Evolutionary conservation across 345 rosid species (phyloP).

Genomic region (Viola odorata): DNA sequence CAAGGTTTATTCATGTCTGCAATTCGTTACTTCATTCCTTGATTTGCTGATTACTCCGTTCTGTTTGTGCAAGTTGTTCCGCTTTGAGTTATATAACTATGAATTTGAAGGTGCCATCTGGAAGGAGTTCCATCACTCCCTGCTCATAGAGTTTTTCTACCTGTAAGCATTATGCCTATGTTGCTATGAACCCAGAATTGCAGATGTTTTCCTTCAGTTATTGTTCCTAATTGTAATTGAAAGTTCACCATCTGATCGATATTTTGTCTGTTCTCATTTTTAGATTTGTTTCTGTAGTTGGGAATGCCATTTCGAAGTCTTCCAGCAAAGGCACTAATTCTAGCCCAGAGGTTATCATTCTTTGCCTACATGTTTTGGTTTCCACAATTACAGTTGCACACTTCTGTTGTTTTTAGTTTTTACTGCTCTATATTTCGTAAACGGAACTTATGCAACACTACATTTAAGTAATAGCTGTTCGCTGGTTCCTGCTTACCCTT

Average conservation of each 20-base stretch:
- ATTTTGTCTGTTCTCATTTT: background rate
- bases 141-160: conserved; percentile 58
- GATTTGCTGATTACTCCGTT: conserved; percentile 11
- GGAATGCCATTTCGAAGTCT: conserved; percentile 67
- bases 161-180: conserved; percentile 73
- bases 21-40: background rate
- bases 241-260: background rate
- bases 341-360: conserved; percentile 66
- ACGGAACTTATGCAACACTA: too few species aligned
- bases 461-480: too few species aligned
- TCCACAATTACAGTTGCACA: too few species aligned
- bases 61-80: background rate
- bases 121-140: conserved; percentile 97
- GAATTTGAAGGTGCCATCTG: conserved; percentile 67
- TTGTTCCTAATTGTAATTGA: conserved; percentile 1
- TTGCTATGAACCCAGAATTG: conserved; percentile 69
- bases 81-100: background rate
- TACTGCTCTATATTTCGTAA: too few species aligned
- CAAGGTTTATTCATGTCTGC: conserved; percentile 45
- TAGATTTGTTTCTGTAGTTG: conserved; percentile 89
- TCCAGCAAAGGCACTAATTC: conserved; percentile 70
- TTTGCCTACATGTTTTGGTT: too few species aligned
- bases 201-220: conserved; percentile 6
- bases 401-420: too few species aligned
- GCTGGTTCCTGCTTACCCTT: too few species aligned